A percentile compares a stretch with the other conserved stretches of the same genome.
phyloP scores from a whole-genome alignment of 2,329 filamentous ascomycete species.

The Calonectria leucothoes region DNA sequence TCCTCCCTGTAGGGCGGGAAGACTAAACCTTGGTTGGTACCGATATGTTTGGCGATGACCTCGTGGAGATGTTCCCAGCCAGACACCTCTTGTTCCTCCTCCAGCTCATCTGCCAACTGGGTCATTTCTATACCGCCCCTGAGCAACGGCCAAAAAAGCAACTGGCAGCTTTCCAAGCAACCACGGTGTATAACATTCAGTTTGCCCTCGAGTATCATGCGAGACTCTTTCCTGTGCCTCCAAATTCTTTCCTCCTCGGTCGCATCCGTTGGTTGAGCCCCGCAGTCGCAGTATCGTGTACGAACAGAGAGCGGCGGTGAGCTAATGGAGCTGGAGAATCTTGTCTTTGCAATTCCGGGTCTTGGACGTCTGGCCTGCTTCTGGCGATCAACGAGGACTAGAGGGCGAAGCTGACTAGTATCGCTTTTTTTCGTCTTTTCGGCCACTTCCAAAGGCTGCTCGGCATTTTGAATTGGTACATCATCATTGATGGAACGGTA shows the following conservation, averaged over 20 bases:
- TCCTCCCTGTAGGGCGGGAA: not conserved
- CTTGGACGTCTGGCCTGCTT: not conserved
- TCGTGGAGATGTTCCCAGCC: constrained; percentile 10
- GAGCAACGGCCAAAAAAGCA: not conserved
- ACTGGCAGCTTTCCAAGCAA: not conserved
- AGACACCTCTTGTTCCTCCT: not conserved
- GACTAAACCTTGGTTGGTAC: not conserved
- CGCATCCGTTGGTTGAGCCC: not conserved
- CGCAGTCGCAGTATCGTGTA: not conserved
- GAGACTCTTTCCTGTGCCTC: not conserved
- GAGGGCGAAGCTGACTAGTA: not conserved
- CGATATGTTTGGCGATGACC: constrained; percentile 4
- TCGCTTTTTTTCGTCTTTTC: too few species aligned
- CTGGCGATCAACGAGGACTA: not conserved
- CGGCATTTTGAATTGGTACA: too few species aligned
- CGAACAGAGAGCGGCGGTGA: not conserved
- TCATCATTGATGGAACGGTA: not conserved
- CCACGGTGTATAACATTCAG: not conserved
- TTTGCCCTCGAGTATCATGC: constrained; percentile 13
- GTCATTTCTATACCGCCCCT: not conserved
- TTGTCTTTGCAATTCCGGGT: not conserved
- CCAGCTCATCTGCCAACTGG: not conserved
- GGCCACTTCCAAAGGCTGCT: not conserved
- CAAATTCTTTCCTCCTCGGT: not conserved
- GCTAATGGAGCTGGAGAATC: not conserved